Conservation (phyloP, 495 filamentous ascomycete genomes). For the Oidiodendron maius region DNA sequence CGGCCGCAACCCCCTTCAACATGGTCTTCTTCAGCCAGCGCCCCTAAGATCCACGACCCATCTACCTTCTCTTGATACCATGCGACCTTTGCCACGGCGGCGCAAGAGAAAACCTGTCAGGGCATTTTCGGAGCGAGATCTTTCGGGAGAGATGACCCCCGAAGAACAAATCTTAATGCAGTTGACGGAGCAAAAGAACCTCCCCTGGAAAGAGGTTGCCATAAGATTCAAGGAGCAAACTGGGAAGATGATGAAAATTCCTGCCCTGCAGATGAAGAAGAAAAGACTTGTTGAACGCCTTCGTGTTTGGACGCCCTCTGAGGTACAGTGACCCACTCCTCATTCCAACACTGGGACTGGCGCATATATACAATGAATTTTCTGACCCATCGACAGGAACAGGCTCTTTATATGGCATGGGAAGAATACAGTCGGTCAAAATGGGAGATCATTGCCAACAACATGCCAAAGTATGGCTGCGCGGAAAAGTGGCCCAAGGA, state of each 20-base stretch:
- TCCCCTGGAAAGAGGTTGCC: conserved; percentile 16
- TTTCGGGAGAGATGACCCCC: neutral
- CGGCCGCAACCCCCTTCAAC: conserved; percentile 5
- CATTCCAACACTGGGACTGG: neutral
- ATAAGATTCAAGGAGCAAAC: conserved; percentile 6
- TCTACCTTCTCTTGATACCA: neutral
- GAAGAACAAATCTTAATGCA: conserved; percentile 13
- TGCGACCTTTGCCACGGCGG: neutral
- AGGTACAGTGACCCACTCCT: conserved; percentile 9
- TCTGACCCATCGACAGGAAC: conserved; percentile 1
- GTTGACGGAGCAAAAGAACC: conserved; percentile 3
- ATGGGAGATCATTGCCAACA: conserved; percentile 7
- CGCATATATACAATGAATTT: too few species aligned
- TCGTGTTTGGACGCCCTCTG: conserved; percentile 12
- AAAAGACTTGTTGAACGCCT: conserved; percentile 16
- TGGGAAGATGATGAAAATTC: conserved; percentile 8
- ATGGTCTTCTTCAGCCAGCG: conserved; percentile 7
- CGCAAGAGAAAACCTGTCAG: conserved; percentile 4
- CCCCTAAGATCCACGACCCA: neutral
- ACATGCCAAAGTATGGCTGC: conserved; percentile 13
- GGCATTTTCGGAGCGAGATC: neutral
- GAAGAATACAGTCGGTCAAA: conserved; percentile 4
- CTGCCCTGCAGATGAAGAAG: conserved; percentile 20
- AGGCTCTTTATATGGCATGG: neutral
- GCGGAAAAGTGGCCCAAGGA: conserved; percentile 9